Evolutionary conservation across 768 basidiomycete species (phyloP).

Genomic region (Serendipita indica): DNA sequence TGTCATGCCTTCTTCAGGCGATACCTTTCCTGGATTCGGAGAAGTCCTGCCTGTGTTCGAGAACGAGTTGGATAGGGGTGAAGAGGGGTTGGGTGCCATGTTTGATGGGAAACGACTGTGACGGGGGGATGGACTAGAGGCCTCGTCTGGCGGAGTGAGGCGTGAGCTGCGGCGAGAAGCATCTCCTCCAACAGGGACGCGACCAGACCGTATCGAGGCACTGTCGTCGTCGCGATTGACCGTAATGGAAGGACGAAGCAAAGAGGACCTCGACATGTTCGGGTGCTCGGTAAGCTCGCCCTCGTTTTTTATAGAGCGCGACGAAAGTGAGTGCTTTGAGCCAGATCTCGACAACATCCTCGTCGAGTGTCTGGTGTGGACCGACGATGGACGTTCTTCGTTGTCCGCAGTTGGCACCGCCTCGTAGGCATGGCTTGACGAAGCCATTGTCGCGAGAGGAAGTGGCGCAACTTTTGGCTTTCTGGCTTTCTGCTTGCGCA

Average conservation of each 20-base stretch:
- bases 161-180: conserved; percentile 6
- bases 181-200: conserved; percentile 3
- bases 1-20: neutral
- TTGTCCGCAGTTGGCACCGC: conserved; percentile 1
- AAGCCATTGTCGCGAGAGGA: neutral
- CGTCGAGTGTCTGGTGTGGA: neutral
- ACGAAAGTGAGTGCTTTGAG: conserved; percentile 1
- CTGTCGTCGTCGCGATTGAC: neutral
- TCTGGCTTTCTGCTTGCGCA: neutral
- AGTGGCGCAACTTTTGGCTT: neutral
- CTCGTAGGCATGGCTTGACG: conserved; percentile 5
- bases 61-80: neutral
- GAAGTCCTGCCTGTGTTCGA: neutral
- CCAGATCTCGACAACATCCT: neutral
- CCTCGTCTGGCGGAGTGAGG: neutral
- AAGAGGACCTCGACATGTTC: neutral
- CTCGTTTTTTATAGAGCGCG: neutral
- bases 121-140: neutral
- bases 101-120: neutral
- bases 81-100: neutral
- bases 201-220: neutral
- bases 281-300: neutral
- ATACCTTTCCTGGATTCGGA: neutral
- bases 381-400: conserved; percentile 5
- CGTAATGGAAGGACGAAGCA: neutral